Conservation (phyloP, 192 early-diverging fungal genomes). For the Funneliformis geosporum region DNA sequence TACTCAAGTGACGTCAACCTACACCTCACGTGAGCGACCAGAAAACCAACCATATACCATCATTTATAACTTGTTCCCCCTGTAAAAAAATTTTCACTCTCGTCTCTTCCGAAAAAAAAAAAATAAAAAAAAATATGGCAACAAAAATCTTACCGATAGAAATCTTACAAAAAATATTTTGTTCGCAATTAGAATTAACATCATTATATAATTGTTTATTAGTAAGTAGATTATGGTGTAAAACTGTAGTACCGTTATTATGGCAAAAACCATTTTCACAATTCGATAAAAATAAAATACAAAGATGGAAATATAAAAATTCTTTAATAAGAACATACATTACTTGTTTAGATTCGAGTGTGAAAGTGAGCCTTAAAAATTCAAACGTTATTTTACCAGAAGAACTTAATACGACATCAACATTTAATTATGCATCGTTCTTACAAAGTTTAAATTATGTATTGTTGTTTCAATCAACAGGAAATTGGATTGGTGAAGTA, state of each 20-base stretch:
- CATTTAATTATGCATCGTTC: neutral
- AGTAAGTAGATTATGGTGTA: slow-evolving; percentile 12
- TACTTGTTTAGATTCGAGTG: neutral
- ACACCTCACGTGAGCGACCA: too few species aligned
- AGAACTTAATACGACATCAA: neutral
- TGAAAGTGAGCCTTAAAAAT: neutral
- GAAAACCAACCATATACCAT: too few species aligned
- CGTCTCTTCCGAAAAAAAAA: neutral
- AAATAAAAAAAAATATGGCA: neutral
- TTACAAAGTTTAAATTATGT: slow-evolving; percentile 7
- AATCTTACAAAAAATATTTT: slow-evolving; percentile 2
- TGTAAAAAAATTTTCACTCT: too few species aligned
- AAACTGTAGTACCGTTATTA: neutral
- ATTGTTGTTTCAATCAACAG: slow-evolving; percentile 2
- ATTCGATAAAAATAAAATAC: neutral
- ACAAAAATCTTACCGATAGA: neutral
- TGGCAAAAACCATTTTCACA: slow-evolving; percentile 4
- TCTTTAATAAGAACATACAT: neutral
- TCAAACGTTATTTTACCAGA: neutral
- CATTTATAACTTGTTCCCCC: too few species aligned
- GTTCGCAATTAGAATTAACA: neutral
- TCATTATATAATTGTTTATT: slow-evolving; percentile 7
- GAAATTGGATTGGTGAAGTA: neutral
- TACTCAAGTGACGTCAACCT: too few species aligned
- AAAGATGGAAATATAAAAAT: neutral